Evolutionary conservation across 345 rosid genomes (phyloP), one percentile per base, ranked within the genome.

Genomic region (Geranium rotundifolium): DNA sequence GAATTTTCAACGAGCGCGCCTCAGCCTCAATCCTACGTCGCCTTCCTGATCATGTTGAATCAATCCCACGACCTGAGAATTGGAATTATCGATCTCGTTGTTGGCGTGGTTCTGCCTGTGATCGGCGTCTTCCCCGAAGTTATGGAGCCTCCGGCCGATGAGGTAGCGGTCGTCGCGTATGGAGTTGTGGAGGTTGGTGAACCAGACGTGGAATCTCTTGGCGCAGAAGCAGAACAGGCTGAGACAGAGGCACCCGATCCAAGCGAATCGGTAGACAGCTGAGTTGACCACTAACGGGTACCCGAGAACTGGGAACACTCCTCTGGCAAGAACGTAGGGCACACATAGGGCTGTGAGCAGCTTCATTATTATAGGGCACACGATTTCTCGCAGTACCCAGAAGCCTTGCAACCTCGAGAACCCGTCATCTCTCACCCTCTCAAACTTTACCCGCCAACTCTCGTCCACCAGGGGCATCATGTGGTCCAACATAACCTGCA

Each of bases 141-240:
- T 84, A 49, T 95, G 97, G n/a, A 95, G 95, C 68, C 89, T 82
- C 30, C 96, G 90, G 41, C 99, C 99, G 4, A 95, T 61, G 63
- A 95, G 95, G 69, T 95, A 95, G 29, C 95, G 89, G 68, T 95
- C 99, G 66, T 95, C 97, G 1, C 96, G 88, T 58, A 95, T 90
- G 31, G 96, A 85, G 77, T 95, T 95, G 86, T 95, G 99, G 61
- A 95, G 99, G 83, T 95, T 95, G 39, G 95, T 86, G 83, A 90
- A 90, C 96, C 95, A 90, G 67, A 85, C 86, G 58, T 85, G 97
- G 71, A 86, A 88, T 72, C 95, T 84, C 70, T 84, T 95, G 7
- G 89, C 91, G 3, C 97, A 90, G 62, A 88, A 88, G 80, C 85
- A 88, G 37, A 88, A 20, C 15, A 81, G 50, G 62, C 95, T 88